Base-by-base conservation (phyloP, 23 red algal genomes). In the Gracilaria vermiculophylla region DNA sequence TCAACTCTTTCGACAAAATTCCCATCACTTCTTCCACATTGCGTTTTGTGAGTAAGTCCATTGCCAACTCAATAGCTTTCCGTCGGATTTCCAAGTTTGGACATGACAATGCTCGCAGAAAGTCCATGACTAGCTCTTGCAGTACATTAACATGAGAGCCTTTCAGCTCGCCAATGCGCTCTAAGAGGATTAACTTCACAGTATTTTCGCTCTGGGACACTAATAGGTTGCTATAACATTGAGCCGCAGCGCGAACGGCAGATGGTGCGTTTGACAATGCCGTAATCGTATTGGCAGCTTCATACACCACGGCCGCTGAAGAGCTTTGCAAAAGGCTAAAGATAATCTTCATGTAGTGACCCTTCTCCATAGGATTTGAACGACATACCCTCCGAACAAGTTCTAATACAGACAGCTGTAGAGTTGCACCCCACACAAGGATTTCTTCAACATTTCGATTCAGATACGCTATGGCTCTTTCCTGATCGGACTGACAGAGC, bases 181-280 rank as follows among this genome's bases (percentile, higher is more conserved):
- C 97, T 20, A 99, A 55, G 27, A 99, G 87, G 31, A 99, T 99
- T 7, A 99, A 89, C 81, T 95, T 95, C 53, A 99, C 77, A 57
- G 95, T 99, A 54, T 95, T 93, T 50, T 99, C 97, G 69, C 93
- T 95, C 53, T 99, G 97, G 3, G 92, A 83, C 19, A 83, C 77
- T 6, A 99, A 76, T n/a, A 99, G 77, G 1, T 81, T 39, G 70
- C 97, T 95, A 52, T 94, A 99, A 42, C 81, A 83, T 58, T 93
- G 86, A 5, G 91, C 97, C 4, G 97, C 92, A 37, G 97, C 97
- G 9, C 97, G 97, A 34, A 99, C 78, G 39, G 97, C 97, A 20
- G 97, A 95, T 7, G 97, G 93, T 33, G 97, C 93, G 43, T 78
- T 76, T 48, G 92, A 95, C 66, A 99, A 48, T 3, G 81, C 79